phyloP scores from a whole-genome alignment of 2,329 filamentous ascomycete species.

The Ramichloridium luteum region DNA sequence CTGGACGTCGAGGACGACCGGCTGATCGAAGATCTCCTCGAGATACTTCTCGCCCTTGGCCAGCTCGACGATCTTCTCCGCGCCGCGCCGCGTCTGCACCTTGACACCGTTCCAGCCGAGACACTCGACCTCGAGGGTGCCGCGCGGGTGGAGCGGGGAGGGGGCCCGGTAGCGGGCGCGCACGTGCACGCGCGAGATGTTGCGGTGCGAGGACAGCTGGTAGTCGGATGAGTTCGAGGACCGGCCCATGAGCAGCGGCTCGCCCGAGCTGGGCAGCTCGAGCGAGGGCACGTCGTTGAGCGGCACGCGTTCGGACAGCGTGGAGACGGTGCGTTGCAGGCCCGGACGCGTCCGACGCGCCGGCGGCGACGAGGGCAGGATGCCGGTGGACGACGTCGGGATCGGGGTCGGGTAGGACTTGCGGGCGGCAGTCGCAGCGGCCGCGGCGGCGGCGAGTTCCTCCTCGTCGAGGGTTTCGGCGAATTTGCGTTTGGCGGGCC shows the following conservation, averaged over 20 bases:
- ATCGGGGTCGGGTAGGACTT: constrained; percentile 83
- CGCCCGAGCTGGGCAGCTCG: constrained; percentile 68
- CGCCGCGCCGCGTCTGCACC: constrained; percentile 82
- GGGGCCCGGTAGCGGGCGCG: constrained; percentile 72
- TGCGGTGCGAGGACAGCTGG: constrained; percentile 80
- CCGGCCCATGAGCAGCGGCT: constrained; percentile 73
- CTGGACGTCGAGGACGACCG: constrained; percentile 92
- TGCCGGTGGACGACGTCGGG: constrained; percentile 85
- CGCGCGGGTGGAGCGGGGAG: constrained; percentile 52
- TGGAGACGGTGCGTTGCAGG: constrained; percentile 49
- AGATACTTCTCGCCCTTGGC: constrained; percentile 80
- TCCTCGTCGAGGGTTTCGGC: constrained; percentile 34
- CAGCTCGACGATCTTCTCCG: constrained; percentile 75
- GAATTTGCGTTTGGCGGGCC: constrained; percentile 54
- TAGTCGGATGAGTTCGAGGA: constrained; percentile 94
- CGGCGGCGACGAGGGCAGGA: constrained; percentile 77
- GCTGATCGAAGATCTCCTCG: constrained; percentile 73
- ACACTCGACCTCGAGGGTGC: constrained; percentile 78
- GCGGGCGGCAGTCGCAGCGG: too few species aligned
- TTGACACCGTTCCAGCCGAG: constrained; percentile 93
- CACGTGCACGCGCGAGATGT: constrained; percentile 88
- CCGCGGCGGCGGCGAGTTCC: too few species aligned
- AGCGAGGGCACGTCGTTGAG: constrained; percentile 73
- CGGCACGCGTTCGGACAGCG: constrained; percentile 66
- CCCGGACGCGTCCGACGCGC: constrained; percentile 37